Evolutionary conservation across 169 alveolate genomes (phyloP).

Genomic region (Amoebophrya sp.): DNA sequence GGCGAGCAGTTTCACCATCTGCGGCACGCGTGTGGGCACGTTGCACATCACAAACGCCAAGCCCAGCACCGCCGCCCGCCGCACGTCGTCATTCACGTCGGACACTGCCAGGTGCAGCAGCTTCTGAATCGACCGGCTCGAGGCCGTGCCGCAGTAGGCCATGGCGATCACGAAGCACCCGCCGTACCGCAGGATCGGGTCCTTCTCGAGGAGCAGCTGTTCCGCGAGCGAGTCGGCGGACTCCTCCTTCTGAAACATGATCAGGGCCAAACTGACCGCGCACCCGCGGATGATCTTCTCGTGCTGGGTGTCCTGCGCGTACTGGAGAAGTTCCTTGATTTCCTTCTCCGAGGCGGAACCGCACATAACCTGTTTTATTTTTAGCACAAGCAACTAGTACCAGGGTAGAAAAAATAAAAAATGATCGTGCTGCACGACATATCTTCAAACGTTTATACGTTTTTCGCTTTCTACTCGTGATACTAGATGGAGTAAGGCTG

Average conservation of each 20-base stretch:
- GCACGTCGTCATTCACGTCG: conserved; percentile 97
- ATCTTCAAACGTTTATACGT: too few species aligned
- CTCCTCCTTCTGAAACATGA: conserved; percentile 86
- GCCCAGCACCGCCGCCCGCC: conserved; percentile 96
- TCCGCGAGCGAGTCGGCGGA: conserved; percentile 81
- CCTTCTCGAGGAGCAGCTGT: conserved; percentile 77
- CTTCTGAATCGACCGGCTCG: conserved; percentile 74
- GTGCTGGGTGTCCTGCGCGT: conserved; percentile 92
- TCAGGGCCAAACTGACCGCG: conserved; percentile 86
- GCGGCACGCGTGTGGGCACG: conserved; percentile 50
- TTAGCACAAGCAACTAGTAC: not conserved
- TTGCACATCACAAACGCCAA: conserved; percentile 71
- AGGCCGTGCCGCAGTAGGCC: conserved; percentile 93
- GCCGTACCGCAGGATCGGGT: conserved; percentile 94
- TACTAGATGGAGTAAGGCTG: too few species aligned
- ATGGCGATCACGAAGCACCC: conserved; percentile 93
- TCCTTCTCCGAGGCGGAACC: conserved; percentile 18
- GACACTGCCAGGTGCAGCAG: conserved; percentile 91
- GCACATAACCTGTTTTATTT: conserved; percentile 39
- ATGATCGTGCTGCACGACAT: too few species aligned
- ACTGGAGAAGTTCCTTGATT: conserved; percentile 33
- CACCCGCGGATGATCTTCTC: conserved; percentile 95
- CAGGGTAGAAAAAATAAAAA: too few species aligned
- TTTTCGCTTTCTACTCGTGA: too few species aligned
- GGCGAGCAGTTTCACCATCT: conserved; percentile 43